phyloP scores from a whole-genome alignment of 768 basidiomycete genomes.

The Tephrocybe rancida region DNA sequence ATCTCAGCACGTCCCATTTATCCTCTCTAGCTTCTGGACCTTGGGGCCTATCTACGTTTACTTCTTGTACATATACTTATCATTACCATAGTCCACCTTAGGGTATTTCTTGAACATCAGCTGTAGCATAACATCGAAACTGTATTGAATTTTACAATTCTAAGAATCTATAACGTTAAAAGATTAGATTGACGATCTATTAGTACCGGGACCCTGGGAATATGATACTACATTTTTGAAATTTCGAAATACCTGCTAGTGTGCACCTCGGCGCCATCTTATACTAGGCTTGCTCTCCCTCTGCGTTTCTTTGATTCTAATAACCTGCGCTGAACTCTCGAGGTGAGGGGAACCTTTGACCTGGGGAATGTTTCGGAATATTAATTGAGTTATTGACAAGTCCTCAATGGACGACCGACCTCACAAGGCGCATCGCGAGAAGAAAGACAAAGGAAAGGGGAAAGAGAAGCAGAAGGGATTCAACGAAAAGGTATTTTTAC shows the following conservation, averaged over 20 bases:
- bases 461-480: slow-evolving; percentile 75
- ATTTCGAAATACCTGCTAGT: not conserved
- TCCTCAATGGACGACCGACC: slow-evolving; percentile 66
- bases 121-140: slow-evolving; percentile 4
- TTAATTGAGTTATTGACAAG: not conserved
- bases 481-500: slow-evolving; percentile 80
- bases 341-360: no score
- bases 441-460: slow-evolving; percentile 72
- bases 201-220: slow-evolving; percentile 5
- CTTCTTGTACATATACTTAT: slow-evolving; percentile 12
- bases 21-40: not conserved
- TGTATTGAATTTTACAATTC: no score
- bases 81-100: not conserved
- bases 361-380: not conserved
- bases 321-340: no score
- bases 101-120: not conserved
- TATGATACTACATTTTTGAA: slow-evolving; percentile 7
- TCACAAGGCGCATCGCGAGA: slow-evolving; percentile 86
- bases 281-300: not conserved
- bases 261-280: not conserved
- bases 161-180: no score
- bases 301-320: not conserved
- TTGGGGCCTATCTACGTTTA: not conserved
- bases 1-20: not conserved
- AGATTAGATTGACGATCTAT: not conserved